Base-by-base conservation (phyloP, 495 filamentous ascomycete genomes). In the Terfezia claveryi region DNA sequence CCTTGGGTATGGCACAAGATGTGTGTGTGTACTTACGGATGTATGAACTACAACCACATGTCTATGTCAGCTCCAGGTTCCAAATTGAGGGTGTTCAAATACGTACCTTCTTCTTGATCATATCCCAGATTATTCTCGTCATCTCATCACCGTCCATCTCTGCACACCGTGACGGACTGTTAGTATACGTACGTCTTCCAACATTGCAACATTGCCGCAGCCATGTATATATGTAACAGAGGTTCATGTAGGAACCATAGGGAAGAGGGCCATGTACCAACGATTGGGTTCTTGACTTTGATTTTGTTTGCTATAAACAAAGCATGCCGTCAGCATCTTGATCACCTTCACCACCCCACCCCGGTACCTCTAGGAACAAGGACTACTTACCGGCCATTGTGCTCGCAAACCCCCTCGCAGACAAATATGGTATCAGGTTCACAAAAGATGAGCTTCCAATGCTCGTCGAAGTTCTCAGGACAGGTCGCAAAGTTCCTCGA, bases 121-220 rank as follows among this genome's bases (percentile, higher is more conserved):
- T 80, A 72, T 95, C 73, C 91, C 91, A 98, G 72, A 98, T 98
- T 63, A 98, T 87, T 63, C 91, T 77, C 57, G 91, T 98, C 91
- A 98, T 98, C 78, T 98, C 91, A 75, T 98, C 91, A 63, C 91
- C 91, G 69, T 98, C 91, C 66, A 98, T 75, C 70, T 89, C 85
- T 65, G 54, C 53, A 57, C 51, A 53, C 50, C 16, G 6, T 27
- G 32, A 57, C 27, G 7, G 27, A 2, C 27, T 23, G 23, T 20
- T 38, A 41, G 12, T 37, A 9, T 5, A 57, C 38, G 20, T 17
- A 49, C 38, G 46, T 32, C 27, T 32, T 32, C 54, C 46, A 10
- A 17, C n/a, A 14, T 50, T 17, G 17, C 53, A 41, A 37, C 16
- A 27, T 23, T 23, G 16, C 27, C 38, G 20, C 49, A 2, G n/a